phyloP scores from a whole-genome alignment of 768 basidiomycete genomes.

The Hygrocybe coccinea region DNA sequence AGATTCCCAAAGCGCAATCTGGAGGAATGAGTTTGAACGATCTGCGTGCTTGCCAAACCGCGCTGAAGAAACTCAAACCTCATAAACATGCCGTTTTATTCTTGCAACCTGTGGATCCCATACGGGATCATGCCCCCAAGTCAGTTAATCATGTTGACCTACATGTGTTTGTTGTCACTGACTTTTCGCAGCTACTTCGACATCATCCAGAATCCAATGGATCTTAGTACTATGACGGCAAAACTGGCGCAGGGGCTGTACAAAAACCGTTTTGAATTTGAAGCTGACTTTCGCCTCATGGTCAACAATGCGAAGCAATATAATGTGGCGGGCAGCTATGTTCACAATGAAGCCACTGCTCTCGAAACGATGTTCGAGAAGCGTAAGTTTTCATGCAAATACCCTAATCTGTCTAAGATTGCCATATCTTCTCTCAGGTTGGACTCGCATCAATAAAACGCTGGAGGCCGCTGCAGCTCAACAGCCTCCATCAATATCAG shows the following conservation, averaged over 20 bases:
- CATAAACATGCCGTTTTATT: slow-evolving; percentile 75
- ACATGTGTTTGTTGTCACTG: not conserved
- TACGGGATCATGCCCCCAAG: slow-evolving; percentile 86
- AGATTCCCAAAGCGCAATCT: slow-evolving; percentile 64
- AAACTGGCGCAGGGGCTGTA: slow-evolving; percentile 87
- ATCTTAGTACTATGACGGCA: slow-evolving; percentile 80
- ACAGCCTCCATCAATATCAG: slow-evolving; percentile 30
- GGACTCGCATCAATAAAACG: slow-evolving; percentile 83
- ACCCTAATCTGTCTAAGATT: slow-evolving; percentile 1
- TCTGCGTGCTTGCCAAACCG: slow-evolving; percentile 66
- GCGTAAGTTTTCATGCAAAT: slow-evolving; percentile 44
- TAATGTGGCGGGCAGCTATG: slow-evolving; percentile 67
- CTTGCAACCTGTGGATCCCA: slow-evolving; percentile 90
- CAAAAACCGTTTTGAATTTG: slow-evolving; percentile 76
- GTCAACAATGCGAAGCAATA: slow-evolving; percentile 82
- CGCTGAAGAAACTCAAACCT: slow-evolving; percentile 71
- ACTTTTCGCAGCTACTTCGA: slow-evolving; percentile 69
- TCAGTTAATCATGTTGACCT: slow-evolving; percentile 34
- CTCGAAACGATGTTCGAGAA: slow-evolving; percentile 84
- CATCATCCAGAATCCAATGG: slow-evolving; percentile 90
- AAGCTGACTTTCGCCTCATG: slow-evolving; percentile 84
- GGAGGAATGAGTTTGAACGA: slow-evolving; percentile 76
- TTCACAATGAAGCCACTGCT: slow-evolving; percentile 67
- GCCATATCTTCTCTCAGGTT: slow-evolving; percentile 49
- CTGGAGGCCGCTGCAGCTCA: slow-evolving; percentile 56